Evolutionary conservation across 2,329 filamentous ascomycete genomes (phyloP).

Genomic region (Sphaceloma murrayae): DNA sequence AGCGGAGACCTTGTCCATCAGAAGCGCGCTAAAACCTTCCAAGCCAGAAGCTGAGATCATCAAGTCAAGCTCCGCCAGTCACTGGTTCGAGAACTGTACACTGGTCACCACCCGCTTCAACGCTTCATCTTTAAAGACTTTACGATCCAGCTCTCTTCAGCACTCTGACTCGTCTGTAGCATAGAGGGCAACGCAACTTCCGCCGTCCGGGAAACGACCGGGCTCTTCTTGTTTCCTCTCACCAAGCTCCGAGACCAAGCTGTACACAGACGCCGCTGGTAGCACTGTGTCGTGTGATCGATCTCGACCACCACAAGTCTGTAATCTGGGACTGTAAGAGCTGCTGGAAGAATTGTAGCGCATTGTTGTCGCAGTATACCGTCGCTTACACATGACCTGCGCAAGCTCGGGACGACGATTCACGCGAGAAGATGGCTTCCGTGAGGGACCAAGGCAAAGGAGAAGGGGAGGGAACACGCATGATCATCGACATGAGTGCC

Average conservation of each 20-base stretch:
- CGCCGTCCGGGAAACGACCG: no score
- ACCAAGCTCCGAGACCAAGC: no score
- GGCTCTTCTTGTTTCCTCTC: no score
- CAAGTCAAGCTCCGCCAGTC: slow-evolving; percentile 8
- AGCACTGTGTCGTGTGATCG: no score
- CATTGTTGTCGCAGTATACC: not conserved
- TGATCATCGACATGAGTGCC: slow-evolving; percentile 15
- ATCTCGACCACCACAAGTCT: no score
- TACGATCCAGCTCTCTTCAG: not conserved
- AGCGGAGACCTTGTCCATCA: not conserved
- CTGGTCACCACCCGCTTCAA: not conserved
- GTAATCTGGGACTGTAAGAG: not conserved
- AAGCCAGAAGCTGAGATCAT: slow-evolving; percentile 12
- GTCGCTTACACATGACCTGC: not conserved
- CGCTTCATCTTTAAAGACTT: not conserved
- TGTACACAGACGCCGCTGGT: no score
- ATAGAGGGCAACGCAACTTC: not conserved
- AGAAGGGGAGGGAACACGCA: slow-evolving; percentile 5
- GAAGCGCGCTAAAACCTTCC: slow-evolving; percentile 12
- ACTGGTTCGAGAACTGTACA: slow-evolving; percentile 1
- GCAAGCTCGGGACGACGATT: not conserved
- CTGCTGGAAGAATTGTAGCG: no score
- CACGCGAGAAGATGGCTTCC: slow-evolving; percentile 11
- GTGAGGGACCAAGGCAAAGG: slow-evolving; percentile 14
- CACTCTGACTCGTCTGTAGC: no score